These are phyloP conservation scores for Candida oleophila DNA, from an alignment of 805 yeast genomes.

Conservation along the genomic window DNA sequence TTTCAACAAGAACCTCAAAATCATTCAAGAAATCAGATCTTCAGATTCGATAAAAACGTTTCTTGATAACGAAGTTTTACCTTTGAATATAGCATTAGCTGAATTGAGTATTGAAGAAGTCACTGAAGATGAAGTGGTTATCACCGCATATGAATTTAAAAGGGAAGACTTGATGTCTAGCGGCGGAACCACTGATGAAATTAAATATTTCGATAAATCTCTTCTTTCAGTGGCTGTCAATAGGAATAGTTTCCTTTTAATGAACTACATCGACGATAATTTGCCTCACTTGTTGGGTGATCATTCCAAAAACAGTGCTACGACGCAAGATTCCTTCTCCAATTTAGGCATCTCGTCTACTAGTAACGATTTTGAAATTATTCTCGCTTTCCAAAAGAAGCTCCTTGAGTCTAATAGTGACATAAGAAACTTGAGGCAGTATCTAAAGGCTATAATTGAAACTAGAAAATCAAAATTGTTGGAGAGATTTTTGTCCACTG, in stretches of 20 bases:
- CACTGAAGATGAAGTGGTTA: constrained; percentile 60
- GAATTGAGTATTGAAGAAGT: constrained; percentile 41
- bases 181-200: constrained; percentile 33
- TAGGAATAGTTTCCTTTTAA: constrained; percentile 56
- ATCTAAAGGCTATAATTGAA: constrained; percentile 56
- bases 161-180: constrained; percentile 47
- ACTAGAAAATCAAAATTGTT: constrained; percentile 56
- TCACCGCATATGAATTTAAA: constrained; percentile 71
- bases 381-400: constrained; percentile 50
- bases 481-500: constrained; percentile 55
- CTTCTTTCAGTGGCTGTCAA: constrained; percentile 59
- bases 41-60: constrained; percentile 20
- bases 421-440: constrained; percentile 54
- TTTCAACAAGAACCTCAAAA: constrained; percentile 28
- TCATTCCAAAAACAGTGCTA: background rate
- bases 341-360: constrained; percentile 48
- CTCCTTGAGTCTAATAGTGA: constrained; percentile 25
- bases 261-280: constrained; percentile 51
- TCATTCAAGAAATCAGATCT: constrained; percentile 25
- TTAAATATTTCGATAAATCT: constrained; percentile 49
- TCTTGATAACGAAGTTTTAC: constrained; percentile 32
- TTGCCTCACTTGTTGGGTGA: constrained; percentile 27
- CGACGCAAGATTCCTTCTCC: constrained; percentile 37
- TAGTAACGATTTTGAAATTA: constrained; percentile 57
- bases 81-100: constrained; percentile 30